Base-by-base conservation (phyloP, 1,139 yeast species). In the Saccharomycopsis hybrid region DNA sequence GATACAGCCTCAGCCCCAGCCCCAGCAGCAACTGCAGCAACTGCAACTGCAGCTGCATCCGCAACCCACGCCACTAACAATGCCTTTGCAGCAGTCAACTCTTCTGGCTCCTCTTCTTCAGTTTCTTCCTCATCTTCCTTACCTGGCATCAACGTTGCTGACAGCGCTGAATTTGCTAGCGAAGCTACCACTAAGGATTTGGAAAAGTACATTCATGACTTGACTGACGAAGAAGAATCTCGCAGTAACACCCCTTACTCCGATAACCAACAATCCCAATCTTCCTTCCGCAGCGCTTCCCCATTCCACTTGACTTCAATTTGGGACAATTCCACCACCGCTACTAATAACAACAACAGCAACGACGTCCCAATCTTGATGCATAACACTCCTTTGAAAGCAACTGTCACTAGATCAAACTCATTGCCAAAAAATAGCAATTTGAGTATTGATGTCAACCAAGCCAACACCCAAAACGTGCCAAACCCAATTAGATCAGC, bases 401-500 rank as follows among this genome's bases (percentile, higher is more conserved):
- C 48, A 29, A 32, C 41, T 41, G 33, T 25, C 3, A 30, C 41
- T 18, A 40, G 45, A 35, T 7, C 45, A 18, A 37, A 43, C 29
- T 30, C 46, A 11, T 38, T 39, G 43, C 41, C 50, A 24, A 29
- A 37, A 13, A 30, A 29, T 27, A 32, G 45, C 33, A 3, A 27
- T 18, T 36, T 36, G 39, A 47, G 46, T 42, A 52, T 52, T 40
- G 55, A 52, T 37, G 44, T 52, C 27, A 40, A 35, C 46, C 41
- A 43, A 25, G 55, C 55, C 9, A 51, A 51, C 48, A 42, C 47
- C 38, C 4, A 13, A 24, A 44, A 30, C 11, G 48, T 50, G 7
- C 18, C 39, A 3, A 41, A 46, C 28, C 52, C 52, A 24, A 35
- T 49, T 30, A 41, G 52, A 18, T 31, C 42, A 31, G 52, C 53